Conservation (phyloP, 768 basidiomycete species). For the Hericium rajendrae region DNA sequence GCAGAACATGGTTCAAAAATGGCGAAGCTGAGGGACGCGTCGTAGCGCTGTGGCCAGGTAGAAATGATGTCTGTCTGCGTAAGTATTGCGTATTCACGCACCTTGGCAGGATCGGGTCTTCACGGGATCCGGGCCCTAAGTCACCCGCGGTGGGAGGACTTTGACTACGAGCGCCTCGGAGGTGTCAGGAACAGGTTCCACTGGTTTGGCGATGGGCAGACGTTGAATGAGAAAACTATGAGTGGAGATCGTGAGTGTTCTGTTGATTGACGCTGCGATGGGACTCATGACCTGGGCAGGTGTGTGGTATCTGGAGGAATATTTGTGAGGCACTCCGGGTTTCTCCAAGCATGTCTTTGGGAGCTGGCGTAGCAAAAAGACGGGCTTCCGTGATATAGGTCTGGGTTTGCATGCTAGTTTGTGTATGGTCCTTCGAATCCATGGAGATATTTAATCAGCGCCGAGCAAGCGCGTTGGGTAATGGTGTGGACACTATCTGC, state of each 20-base stretch:
- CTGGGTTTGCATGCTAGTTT: too few species aligned
- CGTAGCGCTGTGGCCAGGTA: conserved; percentile 52
- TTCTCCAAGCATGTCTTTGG: too few species aligned
- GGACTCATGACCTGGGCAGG: neutral
- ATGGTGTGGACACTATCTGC: too few species aligned
- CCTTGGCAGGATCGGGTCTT: conserved; percentile 23
- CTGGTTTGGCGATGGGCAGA: conserved; percentile 56
- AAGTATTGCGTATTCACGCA: neutral
- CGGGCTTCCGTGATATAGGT: too few species aligned
- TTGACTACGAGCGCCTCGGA: conserved; percentile 38
- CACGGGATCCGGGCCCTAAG: conserved; percentile 40
- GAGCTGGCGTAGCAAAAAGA: too few species aligned
- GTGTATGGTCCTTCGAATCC: too few species aligned
- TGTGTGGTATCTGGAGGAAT: neutral
- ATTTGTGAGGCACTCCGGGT: neutral
- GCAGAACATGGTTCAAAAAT: conserved; percentile 56
- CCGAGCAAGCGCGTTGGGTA: too few species aligned
- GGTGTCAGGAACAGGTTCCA: conserved; percentile 37
- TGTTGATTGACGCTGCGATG: neutral
- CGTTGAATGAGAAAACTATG: conserved; percentile 36
- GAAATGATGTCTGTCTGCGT: conserved; percentile 1
- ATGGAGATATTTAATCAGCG: too few species aligned
- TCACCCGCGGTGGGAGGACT: conserved; percentile 61
- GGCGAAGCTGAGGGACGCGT: conserved; percentile 51
- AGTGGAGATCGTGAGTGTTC: conserved; percentile 1